Evolutionary conservation across 352 stramenopile species (phyloP), one percentile per base, ranked within the genome.

Genomic region (Plasmopara halstedii): DNA sequence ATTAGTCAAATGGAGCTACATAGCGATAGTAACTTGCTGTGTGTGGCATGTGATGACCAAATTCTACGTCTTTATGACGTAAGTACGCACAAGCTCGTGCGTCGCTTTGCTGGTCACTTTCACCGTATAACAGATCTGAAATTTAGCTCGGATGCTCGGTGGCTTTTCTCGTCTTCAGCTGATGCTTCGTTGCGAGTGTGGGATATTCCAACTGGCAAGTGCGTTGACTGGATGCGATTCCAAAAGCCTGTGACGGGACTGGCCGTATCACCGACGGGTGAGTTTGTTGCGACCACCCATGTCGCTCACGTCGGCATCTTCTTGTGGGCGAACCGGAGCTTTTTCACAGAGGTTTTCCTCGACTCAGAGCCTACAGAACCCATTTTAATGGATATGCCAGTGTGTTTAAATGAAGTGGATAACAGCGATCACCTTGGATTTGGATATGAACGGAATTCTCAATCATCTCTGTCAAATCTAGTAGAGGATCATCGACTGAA

Each of bases 251-350:
- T 95, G 25, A 97, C 92, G 9, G 88, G 88, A 5, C 53, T 98
- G 23, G 83, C 88, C 0, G 68, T 98, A 23, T 97, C 88, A 10
- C 89, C 95, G 5, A 97, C 95, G 14, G 92, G 93, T 40, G 95
- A 98, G 62, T 98, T 97, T 62, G 54, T 98, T 14, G 88, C 90
- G 25, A 98, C 95, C n/a, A 96, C 85, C 7, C 94, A 98, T 61
- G 73, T 87, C 1, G 75, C 77, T 25, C 80, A 88, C 43, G 64
- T 97, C 2, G 94, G 94, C 15, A 95, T 98, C 53, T 96, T 85
- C 62, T 59, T 98, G 7, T 98, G 93, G 93, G 91, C 90, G 10
- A 97, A 98, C 68, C 89, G 86, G 26, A 85, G 73, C 32, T 97
- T 95, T 64, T 98, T 97, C 54, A 82, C 81, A 37, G 71, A 94